A percentile compares a stretch with the other conserved stretches of the same genome.
These are phyloP conservation scores for Arachnomyces sp. DNA, from an alignment of 2,329 filamentous ascomycete species.

Conservation along the genomic window DNA sequence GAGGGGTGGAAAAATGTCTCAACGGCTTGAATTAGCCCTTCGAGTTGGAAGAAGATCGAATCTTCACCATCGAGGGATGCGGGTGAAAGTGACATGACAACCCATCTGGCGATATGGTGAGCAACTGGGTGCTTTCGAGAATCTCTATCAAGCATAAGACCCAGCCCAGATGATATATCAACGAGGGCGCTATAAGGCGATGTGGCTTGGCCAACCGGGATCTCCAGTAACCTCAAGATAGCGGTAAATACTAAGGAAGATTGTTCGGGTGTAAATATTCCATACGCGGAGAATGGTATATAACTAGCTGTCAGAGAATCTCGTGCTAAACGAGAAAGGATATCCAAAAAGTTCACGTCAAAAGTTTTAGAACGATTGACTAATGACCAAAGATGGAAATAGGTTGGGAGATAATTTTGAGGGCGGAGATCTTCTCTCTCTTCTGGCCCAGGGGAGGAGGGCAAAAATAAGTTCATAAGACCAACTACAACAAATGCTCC, in stretches of 20 bases:
- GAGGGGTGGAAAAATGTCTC: slow-evolving; percentile 99
- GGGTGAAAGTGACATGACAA: slow-evolving; percentile 87
- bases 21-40: slow-evolving; percentile 86
- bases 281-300: slow-evolving; percentile 73
- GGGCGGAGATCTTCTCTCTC: slow-evolving; percentile 70
- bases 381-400: slow-evolving; percentile 94
- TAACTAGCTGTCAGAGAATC: slow-evolving; percentile 70
- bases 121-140: slow-evolving; percentile 85
- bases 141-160: slow-evolving; percentile 81
- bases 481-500: slow-evolving; percentile 90
- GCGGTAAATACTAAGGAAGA: slow-evolving; percentile 89
- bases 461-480: slow-evolving; percentile 76
- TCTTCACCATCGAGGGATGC: slow-evolving; percentile 65
- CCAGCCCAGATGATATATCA: slow-evolving; percentile 74
- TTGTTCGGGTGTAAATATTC: slow-evolving; percentile 87
- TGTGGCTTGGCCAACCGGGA: slow-evolving; percentile 90
- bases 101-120: slow-evolving; percentile 87
- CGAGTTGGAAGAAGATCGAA: slow-evolving; percentile 75
- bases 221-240: slow-evolving; percentile 79
- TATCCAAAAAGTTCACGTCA: slow-evolving; percentile 80
- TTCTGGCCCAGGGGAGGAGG: slow-evolving; percentile 68
- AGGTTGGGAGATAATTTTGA: slow-evolving; percentile 79
- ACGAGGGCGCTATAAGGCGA: slow-evolving; percentile 77
- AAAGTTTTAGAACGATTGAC: slow-evolving; percentile 81
- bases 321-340: slow-evolving; percentile 76